Evolutionary conservation across 2,329 filamentous ascomycete genomes (phyloP), one percentile per base, ranked within the genome.

Genomic region (Talaromyces piceae): DNA sequence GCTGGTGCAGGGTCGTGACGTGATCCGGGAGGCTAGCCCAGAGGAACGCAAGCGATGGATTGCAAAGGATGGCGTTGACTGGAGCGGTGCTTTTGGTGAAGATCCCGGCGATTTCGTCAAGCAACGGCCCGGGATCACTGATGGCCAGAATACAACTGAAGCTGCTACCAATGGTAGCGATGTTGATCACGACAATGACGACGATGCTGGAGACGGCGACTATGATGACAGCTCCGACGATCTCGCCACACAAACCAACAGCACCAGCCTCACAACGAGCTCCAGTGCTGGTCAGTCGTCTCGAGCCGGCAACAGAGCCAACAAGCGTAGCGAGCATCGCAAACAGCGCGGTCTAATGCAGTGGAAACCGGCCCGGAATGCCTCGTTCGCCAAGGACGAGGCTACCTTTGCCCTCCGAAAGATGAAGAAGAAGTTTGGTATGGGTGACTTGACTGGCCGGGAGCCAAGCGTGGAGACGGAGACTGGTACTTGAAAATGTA

Each of bases 311-410:
- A 66, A 71, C 28, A 67, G 62, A 54, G 66, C 65, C 9, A 70
- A 69, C 47, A 68, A 66, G 54, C 68, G 70, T 44, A 71, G 66
- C 28, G 77, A 96, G 65, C 86, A 91, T 66, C 81, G 91, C 0
- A 89, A 91, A 71, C 90, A 96, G 59, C 79, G 91, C 9, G 91
- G 91, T 0, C 62, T 95, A 64, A 95, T 96, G 88, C 91, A 97
- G 68, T 97, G 91, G 90, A 87, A 84, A 63, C 91, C 91, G 0
- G 87, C 91, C 65, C 78, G 91, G 37, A 95, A 95, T 64, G 76
- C 82, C 20, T 82, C 84, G 58, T 97, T 96, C 67, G 91, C 85
- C 41, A 95, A 93, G 71, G 79, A 96, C 61, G 88, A 97, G 73
- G 82, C 87, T 0, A 85, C 86, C 61, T 91, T 84, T 70, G 88